Base-by-base conservation (phyloP, 257 asterid species). In the Phtheirospermum japonicum region DNA sequence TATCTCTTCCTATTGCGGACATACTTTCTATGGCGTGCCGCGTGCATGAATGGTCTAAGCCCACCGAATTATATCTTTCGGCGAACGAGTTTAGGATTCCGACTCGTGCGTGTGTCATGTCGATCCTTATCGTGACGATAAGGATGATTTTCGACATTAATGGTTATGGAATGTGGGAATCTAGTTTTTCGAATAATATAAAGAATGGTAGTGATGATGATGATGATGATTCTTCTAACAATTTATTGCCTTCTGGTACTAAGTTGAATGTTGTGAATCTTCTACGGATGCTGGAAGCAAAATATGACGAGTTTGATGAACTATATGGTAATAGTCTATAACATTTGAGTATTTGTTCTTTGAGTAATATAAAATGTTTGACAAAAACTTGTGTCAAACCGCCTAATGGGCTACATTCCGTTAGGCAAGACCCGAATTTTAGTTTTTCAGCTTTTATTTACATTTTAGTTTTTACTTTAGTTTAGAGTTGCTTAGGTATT, bases 151-250 rank as follows among this genome's bases (percentile, higher is more conserved):
- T 77, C 56, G 71, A 83, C 76, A 75, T 85, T 67, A 90, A 85
- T 65, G 98, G 95, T 7, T 85, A 73, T 72, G 96, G 95, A 66
- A 69, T 68, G 53, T 85, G 98, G 94, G 98, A 85, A 75, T 75
- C 68, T 49, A 82, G 79, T 76, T 66, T 83, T 74, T 72, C n/a
- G n/a, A n/a, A n/a, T n/a, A n/a, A n/a, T n/a, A n/a, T n/a, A n/a
- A n/a, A n/a, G n/a, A n/a, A n/a, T n/a, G n/a, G n/a, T n/a, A n/a
- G n/a, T n/a, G n/a, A n/a, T n/a, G n/a, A n/a, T n/a, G n/a, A 83
- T 53, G 68, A 68, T 61, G 61, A 52, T 62, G 37, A 57, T 39
- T 59, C 69, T 63, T 65, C 78, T 40, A 28, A 33, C 28, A 72
- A 61, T 67, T 55, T 67, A 11, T 60, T 54, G 55, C 62, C 58